phyloP scores from a whole-genome alignment of 352 stramenopile species.

The Plasmopara muralis region DNA sequence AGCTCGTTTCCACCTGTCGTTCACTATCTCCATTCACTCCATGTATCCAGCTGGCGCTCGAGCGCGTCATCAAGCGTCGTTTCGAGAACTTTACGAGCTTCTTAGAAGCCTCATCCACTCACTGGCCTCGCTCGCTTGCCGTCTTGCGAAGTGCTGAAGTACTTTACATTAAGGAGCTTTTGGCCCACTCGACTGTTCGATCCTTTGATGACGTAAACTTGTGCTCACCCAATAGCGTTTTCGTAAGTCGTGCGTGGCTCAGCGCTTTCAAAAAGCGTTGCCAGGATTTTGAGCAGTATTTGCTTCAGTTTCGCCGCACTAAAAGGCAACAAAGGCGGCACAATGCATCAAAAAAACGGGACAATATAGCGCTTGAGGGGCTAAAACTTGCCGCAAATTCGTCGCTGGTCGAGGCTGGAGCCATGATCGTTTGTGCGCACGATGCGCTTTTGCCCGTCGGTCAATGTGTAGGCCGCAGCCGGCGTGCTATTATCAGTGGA shows the following conservation, averaged over 20 bases:
- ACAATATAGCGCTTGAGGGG: conserved; percentile 5
- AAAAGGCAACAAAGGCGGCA: conserved; percentile 63
- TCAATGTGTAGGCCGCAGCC: conserved; percentile 54
- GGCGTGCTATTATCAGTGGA: conserved; percentile 48
- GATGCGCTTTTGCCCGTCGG: conserved; percentile 41
- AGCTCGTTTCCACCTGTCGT: conserved; percentile 38
- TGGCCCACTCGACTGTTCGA: conserved; percentile 26
- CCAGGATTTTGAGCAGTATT: conserved; percentile 62
- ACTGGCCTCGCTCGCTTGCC: conserved; percentile 55
- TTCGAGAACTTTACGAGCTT: conserved; percentile 43
- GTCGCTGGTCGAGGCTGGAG: conserved; percentile 21
- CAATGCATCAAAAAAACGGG: conserved; percentile 26
- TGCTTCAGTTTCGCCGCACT: conserved; percentile 60
- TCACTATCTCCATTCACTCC: conserved; percentile 28
- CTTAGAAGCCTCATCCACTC: conserved; percentile 37
- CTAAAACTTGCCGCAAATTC: conserved; percentile 17
- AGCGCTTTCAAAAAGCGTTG: conserved; percentile 68
- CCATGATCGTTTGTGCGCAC: conserved; percentile 68
- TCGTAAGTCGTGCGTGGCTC: conserved; percentile 72
- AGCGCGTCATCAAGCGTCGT: conserved; percentile 44
- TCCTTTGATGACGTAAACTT: conserved; percentile 38
- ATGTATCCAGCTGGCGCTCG: conserved; percentile 46
- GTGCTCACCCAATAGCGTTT: conserved; percentile 34
- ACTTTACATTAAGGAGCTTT: conserved; percentile 51
- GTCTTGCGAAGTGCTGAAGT: conserved; percentile 58